Percentiles rank a stretch among this genome's conserved stretches.
phyloP scores from a whole-genome alignment of 2,329 filamentous ascomycete species.

The Lasiodiplodia sp. region DNA sequence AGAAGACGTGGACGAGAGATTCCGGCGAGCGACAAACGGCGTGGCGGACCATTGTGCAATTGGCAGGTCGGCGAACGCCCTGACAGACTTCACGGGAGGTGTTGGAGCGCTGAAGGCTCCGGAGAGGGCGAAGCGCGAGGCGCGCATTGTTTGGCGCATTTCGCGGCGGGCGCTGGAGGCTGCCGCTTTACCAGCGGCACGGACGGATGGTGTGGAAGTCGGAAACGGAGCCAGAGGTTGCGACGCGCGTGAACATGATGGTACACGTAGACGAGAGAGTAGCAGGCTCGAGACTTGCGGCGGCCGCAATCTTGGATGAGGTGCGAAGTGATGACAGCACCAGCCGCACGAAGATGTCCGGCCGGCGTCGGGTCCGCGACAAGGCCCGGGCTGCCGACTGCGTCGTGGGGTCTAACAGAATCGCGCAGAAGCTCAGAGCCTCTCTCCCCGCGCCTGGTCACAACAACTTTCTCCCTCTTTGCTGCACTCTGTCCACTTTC shows the following conservation, averaged over 20 bases:
- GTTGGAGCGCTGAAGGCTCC: constrained; percentile 43
- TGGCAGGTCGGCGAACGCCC: constrained; percentile 31
- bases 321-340: constrained; percentile 23
- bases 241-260: constrained; percentile 28
- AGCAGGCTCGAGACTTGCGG: constrained; percentile 17
- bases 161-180: background rate
- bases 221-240: constrained; percentile 9
- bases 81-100: constrained; percentile 43
- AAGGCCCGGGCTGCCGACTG: constrained; percentile 18
- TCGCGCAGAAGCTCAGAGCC: constrained; percentile 14
- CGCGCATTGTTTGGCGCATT: constrained; percentile 42
- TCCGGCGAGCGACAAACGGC: constrained; percentile 1
- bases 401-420: constrained; percentile 22
- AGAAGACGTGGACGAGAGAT: constrained; percentile 8
- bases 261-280: background rate
- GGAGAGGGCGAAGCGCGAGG: constrained; percentile 40
- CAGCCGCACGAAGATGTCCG: background rate
- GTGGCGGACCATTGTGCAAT: constrained; percentile 11
- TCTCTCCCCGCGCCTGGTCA: constrained; percentile 4
- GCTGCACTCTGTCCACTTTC: background rate
- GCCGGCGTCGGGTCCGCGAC: constrained; percentile 23
- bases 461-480: background rate
- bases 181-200: constrained; percentile 24
- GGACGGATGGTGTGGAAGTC: constrained; percentile 14
- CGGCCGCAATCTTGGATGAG: constrained; percentile 10